Evolutionary conservation across 345 rosid species (phyloP), one percentile per base, ranked within the genome.

Genomic region (Eucalyptus pauciflora): DNA sequence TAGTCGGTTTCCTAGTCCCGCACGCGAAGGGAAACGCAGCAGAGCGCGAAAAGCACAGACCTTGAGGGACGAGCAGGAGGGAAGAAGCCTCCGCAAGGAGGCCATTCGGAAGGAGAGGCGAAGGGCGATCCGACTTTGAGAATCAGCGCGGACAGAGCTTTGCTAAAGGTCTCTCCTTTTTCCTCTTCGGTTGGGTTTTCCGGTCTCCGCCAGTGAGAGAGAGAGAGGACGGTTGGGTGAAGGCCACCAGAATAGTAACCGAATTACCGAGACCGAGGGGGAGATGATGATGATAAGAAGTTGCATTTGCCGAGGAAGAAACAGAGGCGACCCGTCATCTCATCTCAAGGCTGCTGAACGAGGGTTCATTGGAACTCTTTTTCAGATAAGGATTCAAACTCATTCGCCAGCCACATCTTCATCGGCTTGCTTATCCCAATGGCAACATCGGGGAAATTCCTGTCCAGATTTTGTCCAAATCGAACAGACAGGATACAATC

Each of bases 71-170:
- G 90, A 90, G 89, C 88, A 80, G 56, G 91, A 87, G 85, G 88
- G 89, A 80, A 89, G 56, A 86, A 92, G 86, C 88, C 91, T 91
- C 90, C 94, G 94, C 62, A 89, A 60, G 62, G 90, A 62, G 87
- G 91, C 92, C 95, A 95, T 95, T 87, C 9, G 29, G 45, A 76
- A 48, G 4, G 29, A 12, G 37, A 41, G 48, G 85, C 16, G 48
- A 76, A 76, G 1, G 29, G 85, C 14, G 8, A 41, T 41, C 16
- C 48, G 48, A 0, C 85, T 41, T 76, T 22, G 83, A 76, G 83
- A 41, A 37, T 20, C 48, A 22, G 48, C 48, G 85, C 85, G 43
- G 14, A 24, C 15, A 76, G 83, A 20, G 48, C 85, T 41, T 41
- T 41, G 29, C 85, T 41, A 24, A 76, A 37, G 85, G 48, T 76